Base-by-base conservation (phyloP, 2,329 filamentous ascomycete species). In the Diaporthe capsici region DNA sequence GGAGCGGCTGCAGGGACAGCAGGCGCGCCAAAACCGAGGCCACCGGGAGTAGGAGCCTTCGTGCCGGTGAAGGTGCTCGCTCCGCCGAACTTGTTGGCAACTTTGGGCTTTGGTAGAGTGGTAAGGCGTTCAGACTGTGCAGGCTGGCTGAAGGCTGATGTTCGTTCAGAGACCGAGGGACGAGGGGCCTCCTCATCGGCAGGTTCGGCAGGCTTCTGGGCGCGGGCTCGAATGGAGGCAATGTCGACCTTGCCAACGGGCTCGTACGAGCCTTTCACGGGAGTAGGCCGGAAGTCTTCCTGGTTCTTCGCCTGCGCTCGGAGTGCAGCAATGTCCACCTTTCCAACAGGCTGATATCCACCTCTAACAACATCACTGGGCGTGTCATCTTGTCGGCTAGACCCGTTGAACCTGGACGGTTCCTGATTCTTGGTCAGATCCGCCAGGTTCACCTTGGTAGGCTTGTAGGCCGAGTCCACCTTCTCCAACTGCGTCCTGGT, bases 231-330 rank as follows among this genome's bases (percentile, higher is more conserved):
- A 81, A 99, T 98, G 31, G 96, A 96, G 58, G 95, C 95, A 84
- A 99, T 98, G 80, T 99, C 97, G 13, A 99, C 96, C 86, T 98
- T 98, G 63, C 97, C 97, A 28, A 98, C 89, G 2, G 97, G 97
- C 84, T 98, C 94, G 82, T 99, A 99, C 34, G 96, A 91, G 57
- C 97, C 97, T 85, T 98, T 98, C 28, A 98, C 94, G 7, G 92
- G 90, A 1, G 93, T 91, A 4, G 97, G 97, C 73, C 95, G 90
- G 79, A 98, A 94, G 81, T 98, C 95, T 61, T 89, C 89, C 84
- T 83, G 88, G 80, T 87, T 92, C 87, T 88, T 92, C 82, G 85
- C 95, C 87, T 90, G 95, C 83, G 88, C 92, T 78, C 97, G 92
- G 79, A 99, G 94, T 51, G 95, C 96, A 34, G 94, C 94, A 85